Percentiles rank a stretch among this genome's conserved stretches.
These are phyloP conservation scores for Pyrenula aspistea DNA, from an alignment of 495 filamentous ascomycete species.

Conservation along the genomic window DNA sequence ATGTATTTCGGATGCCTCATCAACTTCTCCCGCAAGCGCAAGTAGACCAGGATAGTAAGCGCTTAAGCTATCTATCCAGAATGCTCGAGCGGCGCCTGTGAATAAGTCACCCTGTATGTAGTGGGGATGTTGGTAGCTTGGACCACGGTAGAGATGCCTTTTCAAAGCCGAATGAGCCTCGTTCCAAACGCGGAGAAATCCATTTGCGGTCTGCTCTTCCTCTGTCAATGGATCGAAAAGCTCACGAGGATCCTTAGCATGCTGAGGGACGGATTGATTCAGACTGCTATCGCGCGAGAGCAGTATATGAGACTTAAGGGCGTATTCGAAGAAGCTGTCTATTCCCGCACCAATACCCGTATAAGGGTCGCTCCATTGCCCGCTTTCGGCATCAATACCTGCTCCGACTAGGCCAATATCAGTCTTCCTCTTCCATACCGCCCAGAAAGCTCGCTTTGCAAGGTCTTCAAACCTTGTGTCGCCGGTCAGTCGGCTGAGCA, in stretches of 20 bases:
- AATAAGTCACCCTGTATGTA: slow-evolving; percentile 80
- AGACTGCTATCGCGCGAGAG: slow-evolving; percentile 51
- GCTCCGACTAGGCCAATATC: slow-evolving; percentile 79
- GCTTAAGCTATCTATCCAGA: slow-evolving; percentile 91
- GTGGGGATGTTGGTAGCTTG: slow-evolving; percentile 70
- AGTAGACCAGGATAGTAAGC: slow-evolving; percentile 94
- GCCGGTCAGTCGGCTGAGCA: slow-evolving; percentile 77
- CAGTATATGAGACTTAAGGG: slow-evolving; percentile 82
- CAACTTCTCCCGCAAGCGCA: slow-evolving; percentile 71
- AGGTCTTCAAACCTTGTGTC: slow-evolving; percentile 76
- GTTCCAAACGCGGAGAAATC: slow-evolving; percentile 77
- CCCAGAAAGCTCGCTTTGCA: slow-evolving; percentile 89
- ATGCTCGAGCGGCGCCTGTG: slow-evolving; percentile 69
- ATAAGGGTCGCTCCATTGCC: slow-evolving; percentile 77
- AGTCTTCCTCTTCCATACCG: slow-evolving; percentile 80
- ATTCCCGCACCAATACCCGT: slow-evolving; percentile 90
- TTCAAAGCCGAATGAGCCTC: slow-evolving; percentile 76
- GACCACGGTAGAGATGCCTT: slow-evolving; percentile 61
- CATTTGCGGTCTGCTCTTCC: slow-evolving; percentile 56
- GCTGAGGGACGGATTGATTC: slow-evolving; percentile 17
- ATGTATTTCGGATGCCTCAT: slow-evolving; percentile 82
- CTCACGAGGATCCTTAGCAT: slow-evolving; percentile 1
- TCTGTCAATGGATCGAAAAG: slow-evolving; percentile 37
- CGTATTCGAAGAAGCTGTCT: slow-evolving; percentile 98
- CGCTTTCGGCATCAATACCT: slow-evolving; percentile 84